Evolutionary conservation across 2,329 filamentous ascomycete genomes (phyloP).

Genomic region (Sporothrix mexicana): DNA sequence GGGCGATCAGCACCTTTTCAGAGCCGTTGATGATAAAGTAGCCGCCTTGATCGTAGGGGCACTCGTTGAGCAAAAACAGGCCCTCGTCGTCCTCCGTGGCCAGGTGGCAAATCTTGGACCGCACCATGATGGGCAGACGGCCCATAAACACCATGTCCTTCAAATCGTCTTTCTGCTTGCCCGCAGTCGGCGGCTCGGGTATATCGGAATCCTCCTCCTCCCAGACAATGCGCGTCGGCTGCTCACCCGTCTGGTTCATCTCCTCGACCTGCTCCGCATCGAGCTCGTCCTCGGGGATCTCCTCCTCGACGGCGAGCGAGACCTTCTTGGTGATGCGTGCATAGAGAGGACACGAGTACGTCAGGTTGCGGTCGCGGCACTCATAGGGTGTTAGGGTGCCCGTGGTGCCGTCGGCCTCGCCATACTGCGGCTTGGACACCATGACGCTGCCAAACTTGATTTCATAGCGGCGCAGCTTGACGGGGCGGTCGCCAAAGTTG

Average conservation of each 20-base stretch:
- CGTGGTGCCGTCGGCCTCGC: constrained; percentile 89
- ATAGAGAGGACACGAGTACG: constrained; percentile 91
- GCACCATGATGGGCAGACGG: constrained; percentile 96
- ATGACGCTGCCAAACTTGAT: constrained; percentile 92
- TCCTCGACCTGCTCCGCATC: constrained; percentile 68
- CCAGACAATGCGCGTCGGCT: constrained; percentile 64
- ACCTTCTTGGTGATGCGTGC: constrained; percentile 86
- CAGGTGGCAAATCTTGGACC: constrained; percentile 93
- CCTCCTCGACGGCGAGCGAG: constrained; percentile 78
- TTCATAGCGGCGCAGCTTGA: constrained; percentile 89
- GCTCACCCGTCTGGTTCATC: constrained; percentile 60
- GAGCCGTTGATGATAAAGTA: constrained; percentile 99
- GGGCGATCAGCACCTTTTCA: constrained; percentile 97
- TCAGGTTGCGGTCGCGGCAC: constrained; percentile 92
- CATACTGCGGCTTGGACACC: constrained; percentile 87
- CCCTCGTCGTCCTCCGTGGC: constrained; percentile 82
- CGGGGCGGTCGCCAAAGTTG: constrained; percentile 74
- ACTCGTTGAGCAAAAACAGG: constrained; percentile 91
- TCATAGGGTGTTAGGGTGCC: constrained; percentile 90
- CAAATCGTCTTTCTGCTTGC: constrained; percentile 59
- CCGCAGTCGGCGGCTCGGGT: no score
- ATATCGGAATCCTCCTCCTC: constrained; percentile 64
- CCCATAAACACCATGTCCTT: constrained; percentile 86
- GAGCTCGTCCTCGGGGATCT: constrained; percentile 69
- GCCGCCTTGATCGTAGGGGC: constrained; percentile 95